A percentile compares a stretch with the other conserved stretches of the same genome.
Evolutionary conservation across 345 rosid species (phyloP).

Genomic region (Dovyalis caffra): DNA sequence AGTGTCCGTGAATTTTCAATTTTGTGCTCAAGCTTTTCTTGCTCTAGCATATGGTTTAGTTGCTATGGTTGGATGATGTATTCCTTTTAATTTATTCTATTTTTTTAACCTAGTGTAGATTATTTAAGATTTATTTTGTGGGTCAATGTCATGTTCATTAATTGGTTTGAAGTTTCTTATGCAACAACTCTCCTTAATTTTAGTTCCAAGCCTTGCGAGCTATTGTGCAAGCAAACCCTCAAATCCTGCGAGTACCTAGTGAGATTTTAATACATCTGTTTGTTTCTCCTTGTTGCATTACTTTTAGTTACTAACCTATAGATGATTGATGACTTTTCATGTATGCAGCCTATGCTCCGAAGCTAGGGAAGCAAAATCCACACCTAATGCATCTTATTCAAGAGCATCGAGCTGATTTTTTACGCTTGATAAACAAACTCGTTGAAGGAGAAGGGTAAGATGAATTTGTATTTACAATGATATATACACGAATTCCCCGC

Average conservation of each 20-base stretch:
- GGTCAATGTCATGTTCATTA: neutral
- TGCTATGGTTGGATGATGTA: no score
- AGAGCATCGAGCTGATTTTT: conserved; percentile 86
- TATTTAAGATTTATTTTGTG: neutral
- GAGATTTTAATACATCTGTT: neutral
- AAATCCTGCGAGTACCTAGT: conserved; percentile 36
- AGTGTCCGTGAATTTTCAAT: no score
- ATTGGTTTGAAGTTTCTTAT: neutral
- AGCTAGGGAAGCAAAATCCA: conserved; percentile 87
- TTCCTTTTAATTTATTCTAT: no score
- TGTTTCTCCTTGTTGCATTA: neutral
- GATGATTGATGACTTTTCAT: neutral
- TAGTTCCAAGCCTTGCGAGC: conserved; percentile 47
- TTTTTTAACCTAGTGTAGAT: no score
- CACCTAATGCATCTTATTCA: conserved; percentile 77
- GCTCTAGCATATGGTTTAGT: no score
- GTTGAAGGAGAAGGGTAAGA: conserved; percentile 81
- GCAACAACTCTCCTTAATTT: neutral
- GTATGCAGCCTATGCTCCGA: conserved; percentile 87
- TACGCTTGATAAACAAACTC: conserved; percentile 82
- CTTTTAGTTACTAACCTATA: neutral
- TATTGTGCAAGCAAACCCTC: conserved; percentile 48
- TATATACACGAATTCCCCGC: neutral
- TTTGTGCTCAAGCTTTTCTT: no score
- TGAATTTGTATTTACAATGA: neutral